Percentiles rank a stretch among this genome's conserved stretches.
phyloP scores from a whole-genome alignment of 176 grass and related monocot species.

The Paspalum vaginatum region DNA sequence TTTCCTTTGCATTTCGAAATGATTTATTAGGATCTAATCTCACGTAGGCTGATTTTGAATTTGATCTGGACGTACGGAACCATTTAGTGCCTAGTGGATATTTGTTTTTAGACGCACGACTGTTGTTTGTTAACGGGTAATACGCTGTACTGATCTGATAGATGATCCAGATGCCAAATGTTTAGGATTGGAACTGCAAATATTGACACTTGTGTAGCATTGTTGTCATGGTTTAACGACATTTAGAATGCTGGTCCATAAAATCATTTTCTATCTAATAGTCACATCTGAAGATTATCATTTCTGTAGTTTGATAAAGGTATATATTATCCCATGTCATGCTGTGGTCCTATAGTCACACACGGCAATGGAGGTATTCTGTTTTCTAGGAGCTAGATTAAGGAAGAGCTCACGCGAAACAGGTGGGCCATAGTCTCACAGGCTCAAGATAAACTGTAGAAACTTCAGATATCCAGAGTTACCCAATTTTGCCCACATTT shows the following conservation, averaged over 20 bases:
- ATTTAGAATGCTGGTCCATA: neutral
- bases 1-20: neutral
- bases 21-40: conserved; percentile 29
- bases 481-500: neutral
- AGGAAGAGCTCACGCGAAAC: no score
- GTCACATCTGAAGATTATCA: neutral
- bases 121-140: neutral
- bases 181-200: neutral
- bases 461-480: neutral
- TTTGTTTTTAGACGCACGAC: neutral
- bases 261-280: neutral
- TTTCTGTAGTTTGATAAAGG: neutral
- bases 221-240: neutral
- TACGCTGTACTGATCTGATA: neutral
- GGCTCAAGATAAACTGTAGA: neutral
- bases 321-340: neutral
- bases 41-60: conserved; percentile 7
- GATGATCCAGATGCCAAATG: neutral
- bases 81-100: neutral
- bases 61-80: conserved; percentile 28
- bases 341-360: neutral
- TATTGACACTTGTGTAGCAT: neutral
- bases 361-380: no score
- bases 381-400: no score
- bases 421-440: neutral